Evolutionary conservation across 441 rosid genomes (phyloP).

Genomic region (Euphorbia celastroides): DNA sequence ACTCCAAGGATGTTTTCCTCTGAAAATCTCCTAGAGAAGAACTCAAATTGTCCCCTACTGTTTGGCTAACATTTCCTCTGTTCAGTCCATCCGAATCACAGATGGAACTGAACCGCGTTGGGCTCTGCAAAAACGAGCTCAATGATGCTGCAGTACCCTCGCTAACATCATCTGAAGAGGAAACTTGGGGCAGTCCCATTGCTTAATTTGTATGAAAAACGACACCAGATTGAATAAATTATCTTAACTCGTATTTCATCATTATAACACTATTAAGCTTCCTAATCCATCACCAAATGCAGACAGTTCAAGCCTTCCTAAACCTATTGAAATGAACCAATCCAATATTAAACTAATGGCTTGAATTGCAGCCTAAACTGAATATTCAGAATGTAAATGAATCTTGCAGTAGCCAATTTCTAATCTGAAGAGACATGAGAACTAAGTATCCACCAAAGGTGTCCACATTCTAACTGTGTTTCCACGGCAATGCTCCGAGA

Average conservation of each 20-base stretch:
- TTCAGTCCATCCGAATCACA: slow-evolving; percentile 52
- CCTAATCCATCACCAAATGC: slow-evolving; percentile 28
- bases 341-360: too few species aligned
- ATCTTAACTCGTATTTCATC: slow-evolving; percentile 15
- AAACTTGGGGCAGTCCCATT: slow-evolving; percentile 84
- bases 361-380: too few species aligned
- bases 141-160: slow-evolving; percentile 39
- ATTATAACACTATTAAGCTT: slow-evolving; percentile 3
- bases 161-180: slow-evolving; percentile 40
- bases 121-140: slow-evolving; percentile 45
- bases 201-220: slow-evolving; percentile 20
- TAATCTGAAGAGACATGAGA: too few species aligned
- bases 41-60: slow-evolving; percentile 23
- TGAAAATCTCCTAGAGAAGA: slow-evolving; percentile 51
- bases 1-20: slow-evolving; percentile 44
- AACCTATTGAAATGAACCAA: too few species aligned
- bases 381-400: too few species aligned
- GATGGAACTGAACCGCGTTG: slow-evolving; percentile 39
- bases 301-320: too few species aligned
- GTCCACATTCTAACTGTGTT: slow-evolving; percentile 51
- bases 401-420: too few species aligned
- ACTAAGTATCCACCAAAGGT: too few species aligned
- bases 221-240: slow-evolving; percentile 16
- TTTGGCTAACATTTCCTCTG: slow-evolving; percentile 29
- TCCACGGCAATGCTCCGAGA: slow-evolving; percentile 29